A percentile compares a stretch with the other conserved stretches of the same genome.
These are phyloP conservation scores for Candida dubliniensis DNA, from an alignment of 1,139 yeast species.

Conservation along the genomic window DNA sequence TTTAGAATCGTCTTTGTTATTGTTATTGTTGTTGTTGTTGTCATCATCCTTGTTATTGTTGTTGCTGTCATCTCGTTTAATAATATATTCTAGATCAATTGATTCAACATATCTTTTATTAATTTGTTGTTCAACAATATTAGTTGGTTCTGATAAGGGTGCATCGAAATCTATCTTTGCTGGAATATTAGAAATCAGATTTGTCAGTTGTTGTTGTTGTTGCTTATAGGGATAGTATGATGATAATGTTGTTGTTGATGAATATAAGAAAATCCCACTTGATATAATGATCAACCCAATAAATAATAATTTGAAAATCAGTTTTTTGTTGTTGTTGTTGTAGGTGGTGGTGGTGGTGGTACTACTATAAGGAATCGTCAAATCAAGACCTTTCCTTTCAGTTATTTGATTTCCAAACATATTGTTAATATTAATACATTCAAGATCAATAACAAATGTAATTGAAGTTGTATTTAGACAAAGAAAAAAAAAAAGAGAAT, in stretches of 20 bases:
- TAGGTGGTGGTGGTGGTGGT: background rate
- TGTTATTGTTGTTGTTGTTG: constrained; percentile 2
- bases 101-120: background rate
- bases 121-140: too few species aligned
- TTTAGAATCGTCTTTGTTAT: background rate
- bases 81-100: background rate
- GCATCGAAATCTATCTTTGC: too few species aligned
- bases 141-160: too few species aligned
- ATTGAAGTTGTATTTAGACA: too few species aligned
- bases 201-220: background rate
- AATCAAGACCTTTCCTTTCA: constrained; percentile 5
- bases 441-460: background rate
- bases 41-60: background rate
- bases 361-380: background rate
- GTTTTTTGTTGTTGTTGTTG: background rate
- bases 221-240: background rate
- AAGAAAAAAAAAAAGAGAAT: background rate
- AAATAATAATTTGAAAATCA: background rate
- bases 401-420: constrained; percentile 5
- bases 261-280: background rate
- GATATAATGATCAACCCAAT: background rate
- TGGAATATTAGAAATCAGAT: too few species aligned
- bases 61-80: background rate
- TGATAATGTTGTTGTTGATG: background rate
- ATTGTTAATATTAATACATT: background rate